phyloP scores from a whole-genome alignment of 352 stramenopile genomes.

The Pseudoperonospora humuli region DNA sequence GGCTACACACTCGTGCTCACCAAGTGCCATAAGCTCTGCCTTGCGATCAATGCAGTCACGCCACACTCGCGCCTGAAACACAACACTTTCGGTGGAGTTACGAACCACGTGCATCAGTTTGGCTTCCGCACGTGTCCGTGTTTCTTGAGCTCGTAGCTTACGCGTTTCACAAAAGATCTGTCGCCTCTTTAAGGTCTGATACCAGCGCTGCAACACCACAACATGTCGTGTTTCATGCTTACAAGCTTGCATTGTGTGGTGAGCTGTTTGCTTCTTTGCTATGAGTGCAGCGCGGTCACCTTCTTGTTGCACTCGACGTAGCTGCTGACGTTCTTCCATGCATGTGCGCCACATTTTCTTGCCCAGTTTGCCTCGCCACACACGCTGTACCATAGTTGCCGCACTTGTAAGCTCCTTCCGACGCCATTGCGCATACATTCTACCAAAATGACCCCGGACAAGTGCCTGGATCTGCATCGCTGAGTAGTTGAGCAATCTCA shows the following conservation, averaged over 20 bases:
- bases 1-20: constrained; percentile 31
- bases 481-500: constrained; percentile 31
- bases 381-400: constrained; percentile 36
- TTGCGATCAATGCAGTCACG: constrained; percentile 51
- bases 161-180: constrained; percentile 44
- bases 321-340: constrained; percentile 34
- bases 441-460: constrained; percentile 40
- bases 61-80: constrained; percentile 70
- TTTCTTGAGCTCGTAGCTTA: constrained; percentile 15
- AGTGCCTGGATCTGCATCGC: constrained; percentile 56
- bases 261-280: constrained; percentile 47
- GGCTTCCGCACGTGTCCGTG: constrained; percentile 19
- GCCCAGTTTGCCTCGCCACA: constrained; percentile 48
- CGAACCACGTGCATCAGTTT: constrained; percentile 32
- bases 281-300: constrained; percentile 50
- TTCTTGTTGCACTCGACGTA: constrained; percentile 45
- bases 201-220: constrained; percentile 56
- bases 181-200: constrained; percentile 42
- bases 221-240: constrained; percentile 28
- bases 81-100: constrained; percentile 24
- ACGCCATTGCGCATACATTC: constrained; percentile 25
- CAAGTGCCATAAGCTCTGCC: constrained; percentile 29
- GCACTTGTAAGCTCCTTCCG: constrained; percentile 27
- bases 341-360: constrained; percentile 52
- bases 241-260: constrained; percentile 46